Evolutionary conservation across 2,329 filamentous ascomycete genomes (phyloP).

Genomic region (Colletotrichum lindemuthianum): DNA sequence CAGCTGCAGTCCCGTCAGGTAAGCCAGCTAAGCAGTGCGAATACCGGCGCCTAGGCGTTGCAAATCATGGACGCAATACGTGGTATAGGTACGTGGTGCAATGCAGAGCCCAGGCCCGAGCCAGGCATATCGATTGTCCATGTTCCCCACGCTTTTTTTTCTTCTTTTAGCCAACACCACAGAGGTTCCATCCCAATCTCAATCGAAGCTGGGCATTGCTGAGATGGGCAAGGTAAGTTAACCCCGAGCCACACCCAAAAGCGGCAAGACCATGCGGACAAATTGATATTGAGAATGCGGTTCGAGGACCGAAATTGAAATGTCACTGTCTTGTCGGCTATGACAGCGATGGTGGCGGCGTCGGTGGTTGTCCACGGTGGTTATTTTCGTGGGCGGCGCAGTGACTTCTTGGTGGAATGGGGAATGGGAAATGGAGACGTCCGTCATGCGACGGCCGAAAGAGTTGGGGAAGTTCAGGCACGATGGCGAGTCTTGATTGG

Average conservation of each 20-base stretch:
- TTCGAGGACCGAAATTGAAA: too few relatives aligned
- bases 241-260: slow-evolving; percentile 27
- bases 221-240: slow-evolving; percentile 6
- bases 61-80: too few relatives aligned
- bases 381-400: slow-evolving; percentile 5
- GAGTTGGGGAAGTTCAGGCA: slow-evolving; percentile 44
- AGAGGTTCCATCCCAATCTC: slow-evolving; percentile 13
- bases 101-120: too few relatives aligned
- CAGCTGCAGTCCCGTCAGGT: too few relatives aligned
- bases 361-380: not conserved
- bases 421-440: slow-evolving; percentile 28
- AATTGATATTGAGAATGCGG: not conserved
- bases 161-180: too few relatives aligned
- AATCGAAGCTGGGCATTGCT: not conserved
- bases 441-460: slow-evolving; percentile 39
- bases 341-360: too few relatives aligned
- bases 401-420: slow-evolving; percentile 33
- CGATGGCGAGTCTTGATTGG: slow-evolving; percentile 27
- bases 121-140: too few relatives aligned
- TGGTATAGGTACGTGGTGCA: too few relatives aligned
- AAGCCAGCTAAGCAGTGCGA: too few relatives aligned
- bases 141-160: too few relatives aligned
- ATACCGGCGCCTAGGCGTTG: too few relatives aligned
- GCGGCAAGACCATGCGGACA: slow-evolving; percentile 26
- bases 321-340: too few relatives aligned